Evolutionary conservation across 148 eudicot genomes (phyloP), one percentile per base, ranked within the genome.

Genomic region (Chenopodium formosanum): DNA sequence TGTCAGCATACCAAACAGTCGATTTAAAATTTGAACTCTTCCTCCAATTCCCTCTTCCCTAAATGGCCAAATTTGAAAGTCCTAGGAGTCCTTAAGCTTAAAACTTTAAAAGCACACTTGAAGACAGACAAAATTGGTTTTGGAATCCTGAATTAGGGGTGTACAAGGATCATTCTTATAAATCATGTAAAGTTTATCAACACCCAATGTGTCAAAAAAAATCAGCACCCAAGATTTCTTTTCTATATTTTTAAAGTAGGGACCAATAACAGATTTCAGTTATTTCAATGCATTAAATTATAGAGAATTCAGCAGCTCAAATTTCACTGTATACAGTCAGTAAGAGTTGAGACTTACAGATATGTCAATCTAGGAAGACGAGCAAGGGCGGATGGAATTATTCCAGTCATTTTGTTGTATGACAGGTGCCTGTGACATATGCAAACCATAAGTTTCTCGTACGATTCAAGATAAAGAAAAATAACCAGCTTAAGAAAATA

Each of bases 351-450:
- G 17, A 88, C 97, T 89, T 89, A 95, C 99, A 95, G 82, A 91
- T 95, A 90, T n/a, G 99, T 95, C 82, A 95, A 82, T 81, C 87
- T 90, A 64, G 98, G 94, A 75, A 95, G 92, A 83, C 87, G 94
- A 80, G 94, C 92, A 82, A 90, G 80, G 52, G 92, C 93, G 78
- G 87, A 88, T 84, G 98, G 98, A 60, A 95, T 84, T 9, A 95
- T 90, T 78, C 99, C 99, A 67, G 97, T 88, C 99, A 93, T 95
- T 85, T 95, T 95, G 90, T 95, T 93, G 82, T 89, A 83, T 64
- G 98, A 95, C 80, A 95, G 83, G 83, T 95, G 91, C 88, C 97
- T 95, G 90, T 31, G 73, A 82, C 48, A 83, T 78, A 73, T n/a
- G 58, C 32, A 79, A 74, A 69, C 73, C 48, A 73, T 23, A 67